Evolutionary conservation across 306 rosid genomes (phyloP), one percentile per base, ranked within the genome.

Genomic region (Rosa rugosa): DNA sequence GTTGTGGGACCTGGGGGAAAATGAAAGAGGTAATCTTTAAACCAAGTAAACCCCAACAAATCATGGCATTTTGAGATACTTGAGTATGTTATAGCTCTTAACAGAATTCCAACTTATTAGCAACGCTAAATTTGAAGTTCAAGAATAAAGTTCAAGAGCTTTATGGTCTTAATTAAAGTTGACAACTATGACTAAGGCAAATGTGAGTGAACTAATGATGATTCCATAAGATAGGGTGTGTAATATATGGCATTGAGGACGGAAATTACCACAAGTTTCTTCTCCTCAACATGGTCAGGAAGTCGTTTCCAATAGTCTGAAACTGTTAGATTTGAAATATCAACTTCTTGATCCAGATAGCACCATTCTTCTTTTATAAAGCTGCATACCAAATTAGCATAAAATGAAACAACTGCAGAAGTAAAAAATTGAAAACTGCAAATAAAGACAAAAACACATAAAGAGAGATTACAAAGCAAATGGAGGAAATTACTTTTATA

Each of bases 1-100:
- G 98, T 83, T 93, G 99, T 9, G 99, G 99, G 71, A 95, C 99
- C 99, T 95, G 93, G 79, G 77, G 80, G 44, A 59, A 81, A 49
- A 82, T 69, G 18, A 68, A 44, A 60, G 18, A 69, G 67, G 57
- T 42, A 76, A 77, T 56, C 5, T 31, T 62, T 49, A 36, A 71
- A 54, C 22, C 50, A 56, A 64, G 56, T 14, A 47, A 41, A 8
- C 27, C 69, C 42, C 42, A 42, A 75, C 9, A 59, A 22, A 27
- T n/a, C 25, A 63, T 9, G 9, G 13, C 53, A 22, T 3, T 22
- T 40, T 11, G 5, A 14, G 56, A 57, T 74, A 23, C 50, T 22
- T 13, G 40, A 17, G 14, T 57, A 57, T 11, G 25, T n/a, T 38
- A 8, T 34, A 22, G 11, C 27, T 38, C 36, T 54, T n/a, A 40